Conservation (phyloP, 139 green algal genomes). For the Desmodesmus armatus region DNA sequence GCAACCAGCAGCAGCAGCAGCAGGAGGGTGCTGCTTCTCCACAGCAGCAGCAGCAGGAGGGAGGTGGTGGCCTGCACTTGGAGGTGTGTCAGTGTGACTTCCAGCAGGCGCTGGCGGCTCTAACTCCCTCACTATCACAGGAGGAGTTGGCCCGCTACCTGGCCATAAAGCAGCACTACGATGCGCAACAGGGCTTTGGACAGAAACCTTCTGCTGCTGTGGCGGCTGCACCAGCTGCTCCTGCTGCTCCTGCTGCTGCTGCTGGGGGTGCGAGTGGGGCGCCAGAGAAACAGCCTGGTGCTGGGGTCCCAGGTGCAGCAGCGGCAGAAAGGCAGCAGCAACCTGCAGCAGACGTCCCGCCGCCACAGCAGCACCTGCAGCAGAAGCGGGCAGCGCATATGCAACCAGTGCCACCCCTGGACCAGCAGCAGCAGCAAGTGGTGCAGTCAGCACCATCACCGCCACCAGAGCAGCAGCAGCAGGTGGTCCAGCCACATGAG, state of each 20-base stretch:
- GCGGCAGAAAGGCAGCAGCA: too few relatives aligned
- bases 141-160: slow-evolving; percentile 87
- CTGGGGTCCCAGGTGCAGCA: too few relatives aligned
- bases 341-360: too few relatives aligned
- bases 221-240: background rate
- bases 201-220: background rate
- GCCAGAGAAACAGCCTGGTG: too few relatives aligned
- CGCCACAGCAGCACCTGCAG: too few relatives aligned
- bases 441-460: too few relatives aligned
- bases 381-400: too few relatives aligned
- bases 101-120: slow-evolving; percentile 56
- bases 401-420: too few relatives aligned
- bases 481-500: too few relatives aligned
- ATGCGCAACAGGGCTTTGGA: slow-evolving; percentile 53
- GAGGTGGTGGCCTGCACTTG: slow-evolving; percentile 36
- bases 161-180: slow-evolving; percentile 77
- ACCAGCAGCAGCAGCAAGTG: too few relatives aligned
- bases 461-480: too few relatives aligned
- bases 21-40: background rate
- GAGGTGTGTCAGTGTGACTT: slow-evolving; percentile 80
- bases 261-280: too few relatives aligned
- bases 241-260: background rate
- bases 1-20: background rate
- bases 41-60: background rate
- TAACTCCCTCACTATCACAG: slow-evolving; percentile 84